Evolutionary conservation across 108 stramenopile species (phyloP).

Genomic region (Licmophora abbreviata): DNA sequence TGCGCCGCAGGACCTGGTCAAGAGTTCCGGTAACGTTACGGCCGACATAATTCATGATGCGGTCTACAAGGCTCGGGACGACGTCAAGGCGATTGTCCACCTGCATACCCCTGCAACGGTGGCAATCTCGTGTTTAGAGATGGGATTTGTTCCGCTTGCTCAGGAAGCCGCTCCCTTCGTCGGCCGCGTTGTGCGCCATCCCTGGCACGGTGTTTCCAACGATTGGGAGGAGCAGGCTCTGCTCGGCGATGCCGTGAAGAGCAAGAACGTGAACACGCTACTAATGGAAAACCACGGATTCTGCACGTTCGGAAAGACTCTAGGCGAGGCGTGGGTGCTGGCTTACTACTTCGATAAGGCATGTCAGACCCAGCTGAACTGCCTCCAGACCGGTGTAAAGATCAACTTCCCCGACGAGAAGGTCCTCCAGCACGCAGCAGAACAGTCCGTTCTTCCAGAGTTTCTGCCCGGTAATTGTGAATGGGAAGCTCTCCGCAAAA

Average conservation of each 20-base stretch:
- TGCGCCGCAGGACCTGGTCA: slow-evolving; percentile 43
- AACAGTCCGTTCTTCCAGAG: slow-evolving; percentile 30
- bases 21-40: slow-evolving; percentile 41
- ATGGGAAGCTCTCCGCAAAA: slow-evolving; percentile 41
- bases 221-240: slow-evolving; percentile 38
- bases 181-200: slow-evolving; percentile 38
- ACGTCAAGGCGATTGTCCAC: slow-evolving; percentile 59
- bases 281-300: slow-evolving; percentile 63
- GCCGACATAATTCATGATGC: slow-evolving; percentile 65
- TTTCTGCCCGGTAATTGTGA: slow-evolving; percentile 52
- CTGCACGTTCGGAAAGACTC: slow-evolving; percentile 30
- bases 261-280: slow-evolving; percentile 33
- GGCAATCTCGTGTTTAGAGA: slow-evolving; percentile 52
- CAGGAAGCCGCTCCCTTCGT: slow-evolving; percentile 51
- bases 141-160: slow-evolving; percentile 41
- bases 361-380: slow-evolving; percentile 34
- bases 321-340: slow-evolving; percentile 51
- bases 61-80: slow-evolving; percentile 35
- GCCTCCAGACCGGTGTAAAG: slow-evolving; percentile 38
- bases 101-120: slow-evolving; percentile 50
- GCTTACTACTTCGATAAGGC: slow-evolving; percentile 55
- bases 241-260: slow-evolving; percentile 34
- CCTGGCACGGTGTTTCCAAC: slow-evolving; percentile 49
- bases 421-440: slow-evolving; percentile 37
- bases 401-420: slow-evolving; percentile 22